Base-by-base conservation (phyloP, 2,329 filamentous ascomycete genomes). In the Byssoonygena ceratinophila region DNA sequence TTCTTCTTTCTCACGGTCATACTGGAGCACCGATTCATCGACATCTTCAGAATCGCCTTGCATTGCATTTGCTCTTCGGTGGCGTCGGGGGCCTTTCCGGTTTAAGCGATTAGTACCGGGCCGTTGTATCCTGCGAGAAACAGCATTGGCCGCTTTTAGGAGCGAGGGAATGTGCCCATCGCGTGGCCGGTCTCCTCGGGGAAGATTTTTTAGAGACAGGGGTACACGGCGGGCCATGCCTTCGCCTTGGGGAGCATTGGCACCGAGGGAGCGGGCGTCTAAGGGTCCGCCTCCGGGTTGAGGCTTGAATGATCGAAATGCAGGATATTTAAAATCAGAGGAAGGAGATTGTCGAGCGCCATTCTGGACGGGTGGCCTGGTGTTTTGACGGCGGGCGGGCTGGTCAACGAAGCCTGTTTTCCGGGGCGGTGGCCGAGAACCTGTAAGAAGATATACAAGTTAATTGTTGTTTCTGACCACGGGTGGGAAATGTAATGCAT, bases 1-100 rank as follows among this genome's bases (percentile, higher is more conserved):
- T 23, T 65, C 55, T 16, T 60, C 53, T 32, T 68, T 60, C 27
- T 69, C 64, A 43, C 54, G 54, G 25, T 63, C 63, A 18, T 65
- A 59, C 39, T 60, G 53, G 14, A 67, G 60, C 11, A 69, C 60
- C 9, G 62, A 61, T 31, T 58, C 57, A 27, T 57, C 60, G 25
- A 27, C 45, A 27, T 43, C 39, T 16, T 27, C 44, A 8, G 27
- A 45, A 11, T 53, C 51, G 18, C 4, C 37, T 8, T 41, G 25
- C 27, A 11, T 22, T 31, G 12, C 16, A 32, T 11, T 6, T 9
- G 2, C 12, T 37, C 32, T 37, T 27, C 18, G 22, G 23, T 25
- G 22, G 36, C 36, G 23, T 12, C 23, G 46, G 14, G 22, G n/a
- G 14, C 12, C 14, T 11, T 51, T 32, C 16, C 11, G 41, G n/a